phyloP scores from a whole-genome alignment of 2,329 filamentous ascomycete species.

The Alternaria atra region DNA sequence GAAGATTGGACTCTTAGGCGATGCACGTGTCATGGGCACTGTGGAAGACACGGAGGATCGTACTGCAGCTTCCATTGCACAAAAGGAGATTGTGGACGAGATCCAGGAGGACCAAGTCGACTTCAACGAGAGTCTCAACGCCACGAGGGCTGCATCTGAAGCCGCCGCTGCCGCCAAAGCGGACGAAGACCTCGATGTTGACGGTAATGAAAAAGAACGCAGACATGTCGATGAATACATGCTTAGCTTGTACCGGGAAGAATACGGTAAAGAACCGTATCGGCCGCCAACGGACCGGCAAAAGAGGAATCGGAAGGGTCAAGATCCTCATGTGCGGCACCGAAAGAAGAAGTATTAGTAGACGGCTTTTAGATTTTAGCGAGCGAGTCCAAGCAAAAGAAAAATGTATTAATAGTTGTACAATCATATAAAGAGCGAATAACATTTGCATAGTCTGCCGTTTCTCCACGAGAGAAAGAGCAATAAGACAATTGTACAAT shows the following conservation, averaged over 20 bases:
- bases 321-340: conserved; percentile 42
- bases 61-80: conserved; percentile 83
- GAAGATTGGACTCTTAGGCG: conserved; percentile 64
- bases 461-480: neutral
- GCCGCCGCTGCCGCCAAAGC: conserved; percentile 23
- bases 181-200: conserved; percentile 25
- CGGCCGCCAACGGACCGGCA: conserved; percentile 44
- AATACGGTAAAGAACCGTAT: conserved; percentile 47
- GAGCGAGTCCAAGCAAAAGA: neutral
- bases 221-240: conserved; percentile 51
- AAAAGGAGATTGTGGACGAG: conserved; percentile 80
- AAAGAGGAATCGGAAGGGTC: conserved; percentile 41
- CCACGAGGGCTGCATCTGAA: conserved; percentile 36
- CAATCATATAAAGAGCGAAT: neutral
- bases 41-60: conserved; percentile 95
- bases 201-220: conserved; percentile 27
- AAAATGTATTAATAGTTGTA: conserved; percentile 5
- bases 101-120: conserved; percentile 56
- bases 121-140: conserved; percentile 46
- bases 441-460: conserved; percentile 8
- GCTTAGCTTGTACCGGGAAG: conserved; percentile 40
- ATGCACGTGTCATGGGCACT: conserved; percentile 78
- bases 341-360: conserved; percentile 41
- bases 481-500: neutral
- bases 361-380: neutral